Evolutionary conservation across 1,284 basidiomycete species (phyloP).

Genomic region (Melampsora abietis-canadensis): DNA sequence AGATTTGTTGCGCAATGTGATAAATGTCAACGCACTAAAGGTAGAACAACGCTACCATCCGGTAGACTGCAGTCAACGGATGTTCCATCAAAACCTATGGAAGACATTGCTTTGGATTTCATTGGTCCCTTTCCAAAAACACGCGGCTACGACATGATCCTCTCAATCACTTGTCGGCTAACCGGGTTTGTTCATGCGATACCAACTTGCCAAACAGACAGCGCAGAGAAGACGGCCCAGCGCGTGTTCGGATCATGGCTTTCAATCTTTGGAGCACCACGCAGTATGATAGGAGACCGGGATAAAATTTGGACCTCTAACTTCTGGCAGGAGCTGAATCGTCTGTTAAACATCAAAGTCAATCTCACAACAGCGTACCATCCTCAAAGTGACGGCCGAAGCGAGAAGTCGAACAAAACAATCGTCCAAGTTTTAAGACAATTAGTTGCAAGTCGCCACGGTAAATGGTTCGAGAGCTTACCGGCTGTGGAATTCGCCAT

Average conservation of each 20-base stretch:
- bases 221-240: not conserved
- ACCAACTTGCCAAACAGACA: not conserved
- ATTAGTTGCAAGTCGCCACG: not conserved
- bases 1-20: not conserved
- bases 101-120: not conserved
- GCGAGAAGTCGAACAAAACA: slow-evolving; percentile 52
- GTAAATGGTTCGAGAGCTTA: slow-evolving; percentile 42
- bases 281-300: not conserved
- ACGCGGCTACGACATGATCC: not conserved
- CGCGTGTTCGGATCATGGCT: not conserved
- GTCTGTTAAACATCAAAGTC: not conserved
- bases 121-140: not conserved
- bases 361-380: too few relatives aligned
- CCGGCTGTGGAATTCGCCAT: slow-evolving; percentile 43
- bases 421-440: slow-evolving; percentile 48
- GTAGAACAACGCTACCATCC: not conserved
- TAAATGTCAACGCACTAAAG: not conserved
- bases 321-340: not conserved
- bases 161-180: not conserved
- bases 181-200: not conserved
- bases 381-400: too few relatives aligned
- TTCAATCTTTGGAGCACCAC: not conserved
- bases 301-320: slow-evolving; percentile 1
- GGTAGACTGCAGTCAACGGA: not conserved
- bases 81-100: not conserved